A percentile compares a stretch with the other conserved stretches of the same genome.
Evolutionary conservation across 1,284 basidiomycete species (phyloP).

Genomic region (Termitomyces sp.): DNA sequence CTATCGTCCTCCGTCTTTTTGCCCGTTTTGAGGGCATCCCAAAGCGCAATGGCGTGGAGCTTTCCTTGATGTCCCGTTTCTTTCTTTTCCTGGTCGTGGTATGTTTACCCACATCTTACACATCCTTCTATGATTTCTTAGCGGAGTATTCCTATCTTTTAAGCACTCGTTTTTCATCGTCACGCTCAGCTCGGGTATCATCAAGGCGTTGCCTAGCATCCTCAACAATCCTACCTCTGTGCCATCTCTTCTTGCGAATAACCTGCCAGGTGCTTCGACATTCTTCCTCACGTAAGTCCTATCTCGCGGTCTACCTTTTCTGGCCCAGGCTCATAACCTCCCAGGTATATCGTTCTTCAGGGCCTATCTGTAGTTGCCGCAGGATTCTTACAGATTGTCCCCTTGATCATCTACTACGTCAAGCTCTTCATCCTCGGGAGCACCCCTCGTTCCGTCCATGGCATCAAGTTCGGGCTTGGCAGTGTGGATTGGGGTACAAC

Average conservation of each 20-base stretch:
- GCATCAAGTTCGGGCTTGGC: slow-evolving; percentile 68
- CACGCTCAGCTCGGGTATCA: slow-evolving; percentile 77
- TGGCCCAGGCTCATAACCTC: not conserved
- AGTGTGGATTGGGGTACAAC: slow-evolving; percentile 82
- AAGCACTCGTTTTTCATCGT: slow-evolving; percentile 91
- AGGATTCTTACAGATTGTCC: slow-evolving; percentile 76
- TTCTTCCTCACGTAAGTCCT: slow-evolving; percentile 86
- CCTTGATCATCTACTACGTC: slow-evolving; percentile 80
- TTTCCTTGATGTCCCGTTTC: slow-evolving; percentile 87
- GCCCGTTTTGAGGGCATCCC: slow-evolving; percentile 80
- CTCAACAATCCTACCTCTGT: slow-evolving; percentile 56
- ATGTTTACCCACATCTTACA: slow-evolving; percentile 27
- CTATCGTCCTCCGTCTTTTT: slow-evolving; percentile 78
- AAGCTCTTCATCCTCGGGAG: slow-evolving; percentile 82
- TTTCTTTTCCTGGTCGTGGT: slow-evolving; percentile 91
- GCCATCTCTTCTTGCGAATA: slow-evolving; percentile 63
- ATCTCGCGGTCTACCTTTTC: not conserved
- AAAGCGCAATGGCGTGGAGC: slow-evolving; percentile 76
- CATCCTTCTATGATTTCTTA: not conserved
- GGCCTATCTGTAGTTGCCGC: slow-evolving; percentile 74
- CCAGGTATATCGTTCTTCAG: slow-evolving; percentile 61
- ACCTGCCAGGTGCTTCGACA: slow-evolving; percentile 81
- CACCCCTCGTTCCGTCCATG: slow-evolving; percentile 83
- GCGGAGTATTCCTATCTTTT: not conserved
- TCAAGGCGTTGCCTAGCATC: slow-evolving; percentile 63